These are phyloP conservation scores for Capillidium heterosporum DNA, from an alignment of 371 early-diverging fungal species.

Conservation along the genomic window DNA sequence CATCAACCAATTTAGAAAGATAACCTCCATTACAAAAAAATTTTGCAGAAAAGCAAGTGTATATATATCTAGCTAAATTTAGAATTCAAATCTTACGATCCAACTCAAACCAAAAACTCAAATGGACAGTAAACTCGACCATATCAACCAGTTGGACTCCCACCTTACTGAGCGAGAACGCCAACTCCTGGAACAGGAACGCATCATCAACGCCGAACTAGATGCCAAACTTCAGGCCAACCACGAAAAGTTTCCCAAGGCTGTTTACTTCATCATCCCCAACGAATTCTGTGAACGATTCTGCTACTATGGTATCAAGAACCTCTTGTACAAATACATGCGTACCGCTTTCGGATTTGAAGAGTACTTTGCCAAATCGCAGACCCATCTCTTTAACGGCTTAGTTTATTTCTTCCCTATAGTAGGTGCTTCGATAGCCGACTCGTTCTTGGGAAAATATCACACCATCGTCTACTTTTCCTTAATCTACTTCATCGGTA, in stretches of 20 bases:
- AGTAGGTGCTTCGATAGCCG: neutral
- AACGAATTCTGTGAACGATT: slow-evolving; percentile 24
- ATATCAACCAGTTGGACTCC: no score
- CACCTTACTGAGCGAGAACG: slow-evolving; percentile 3
- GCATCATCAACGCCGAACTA: slow-evolving; percentile 4
- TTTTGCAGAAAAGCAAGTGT: no score
- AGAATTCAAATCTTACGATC: no score
- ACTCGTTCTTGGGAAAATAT: slow-evolving; percentile 22
- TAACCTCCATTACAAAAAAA: no score
- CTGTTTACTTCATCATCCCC: slow-evolving; percentile 20
- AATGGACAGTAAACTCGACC: no score
- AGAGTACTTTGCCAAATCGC: neutral
- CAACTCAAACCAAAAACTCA: no score
- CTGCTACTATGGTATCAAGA: slow-evolving; percentile 18
- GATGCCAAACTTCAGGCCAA: slow-evolving; percentile 9
- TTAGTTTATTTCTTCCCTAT: neutral
- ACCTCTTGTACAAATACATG: slow-evolving; percentile 13
- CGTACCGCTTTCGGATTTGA: neutral
- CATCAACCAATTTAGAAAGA: no score
- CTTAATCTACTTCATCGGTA: neutral
- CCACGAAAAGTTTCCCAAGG: slow-evolving; percentile 18
- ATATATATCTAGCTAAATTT: no score
- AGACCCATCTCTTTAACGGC: neutral
- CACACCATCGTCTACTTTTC: slow-evolving; percentile 27
- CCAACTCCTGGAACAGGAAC: neutral